Conservation (phyloP, 2,329 filamentous ascomycete genomes). For the Lachnellula subtilissima region DNA sequence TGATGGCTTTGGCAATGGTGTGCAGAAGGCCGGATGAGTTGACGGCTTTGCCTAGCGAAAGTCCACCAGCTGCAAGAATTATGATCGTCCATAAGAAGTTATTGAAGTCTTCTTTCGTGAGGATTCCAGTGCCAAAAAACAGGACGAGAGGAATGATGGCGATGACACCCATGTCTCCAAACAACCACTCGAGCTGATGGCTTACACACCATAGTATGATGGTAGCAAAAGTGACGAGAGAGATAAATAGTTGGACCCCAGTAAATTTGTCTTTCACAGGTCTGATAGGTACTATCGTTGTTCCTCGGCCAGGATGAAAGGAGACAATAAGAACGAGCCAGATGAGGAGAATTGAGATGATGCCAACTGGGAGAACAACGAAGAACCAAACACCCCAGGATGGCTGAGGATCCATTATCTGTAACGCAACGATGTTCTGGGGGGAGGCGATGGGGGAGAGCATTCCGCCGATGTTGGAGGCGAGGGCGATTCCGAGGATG, state of each 20-base stretch:
- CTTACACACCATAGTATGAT: conserved; percentile 90
- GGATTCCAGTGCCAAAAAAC: conserved; percentile 93
- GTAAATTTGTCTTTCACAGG: conserved; percentile 85
- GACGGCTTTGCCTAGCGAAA: conserved; percentile 90
- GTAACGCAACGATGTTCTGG: conserved; percentile 92
- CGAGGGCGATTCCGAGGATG: conserved; percentile 89
- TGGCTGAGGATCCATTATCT: conserved; percentile 89
- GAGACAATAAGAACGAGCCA: conserved; percentile 81
- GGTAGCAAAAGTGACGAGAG: conserved; percentile 72
- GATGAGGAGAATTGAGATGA: conserved; percentile 81
- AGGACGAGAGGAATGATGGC: conserved; percentile 93
- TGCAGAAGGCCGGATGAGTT: conserved; percentile 88
- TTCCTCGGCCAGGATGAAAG: conserved; percentile 80
- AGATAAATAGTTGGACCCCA: conserved; percentile 90
- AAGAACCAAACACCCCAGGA: conserved; percentile 98
- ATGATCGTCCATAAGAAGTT: conserved; percentile 99
- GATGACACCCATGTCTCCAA: conserved; percentile 97
- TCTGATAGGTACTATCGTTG: conserved; percentile 85
- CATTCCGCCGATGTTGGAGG: conserved; percentile 93
- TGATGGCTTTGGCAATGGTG: conserved; percentile 77
- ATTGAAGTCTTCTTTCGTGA: conserved; percentile 99
- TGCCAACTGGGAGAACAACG: conserved; percentile 85
- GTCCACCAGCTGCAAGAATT: conserved; percentile 88
- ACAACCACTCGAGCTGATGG: conserved; percentile 79
- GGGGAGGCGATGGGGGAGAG: conserved; percentile 95